phyloP scores from a whole-genome alignment of 2,329 filamentous ascomycete species.

The Myotisia sp. region DNA sequence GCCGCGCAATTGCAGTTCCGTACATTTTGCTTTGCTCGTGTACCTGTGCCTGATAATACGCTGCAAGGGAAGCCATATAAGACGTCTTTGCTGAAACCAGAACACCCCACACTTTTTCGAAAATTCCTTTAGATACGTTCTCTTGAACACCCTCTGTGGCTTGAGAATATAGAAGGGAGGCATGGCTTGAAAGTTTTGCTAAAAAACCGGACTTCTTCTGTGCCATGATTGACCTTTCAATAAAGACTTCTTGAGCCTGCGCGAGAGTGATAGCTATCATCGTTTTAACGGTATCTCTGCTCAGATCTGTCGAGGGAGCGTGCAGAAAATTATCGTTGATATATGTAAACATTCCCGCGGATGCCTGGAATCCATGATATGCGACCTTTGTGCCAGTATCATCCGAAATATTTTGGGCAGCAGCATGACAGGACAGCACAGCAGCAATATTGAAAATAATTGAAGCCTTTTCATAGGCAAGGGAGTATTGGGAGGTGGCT shows the following conservation, averaged over 20 bases:
- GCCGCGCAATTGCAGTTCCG: constrained; percentile 66
- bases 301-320: constrained; percentile 89
- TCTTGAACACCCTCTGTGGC: constrained; percentile 83
- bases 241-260: constrained; percentile 90
- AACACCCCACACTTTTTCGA: constrained; percentile 84
- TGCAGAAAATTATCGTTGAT: constrained; percentile 99
- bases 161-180: constrained; percentile 74
- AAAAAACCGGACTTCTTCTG: constrained; percentile 83
- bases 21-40: constrained; percentile 83
- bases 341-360: constrained; percentile 98
- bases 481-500: constrained; percentile 86
- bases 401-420: constrained; percentile 79
- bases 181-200: constrained; percentile 85
- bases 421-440: constrained; percentile 88
- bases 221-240: constrained; percentile 89
- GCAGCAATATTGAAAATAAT: constrained; percentile 99
- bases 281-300: constrained; percentile 87
- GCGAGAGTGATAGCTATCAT: constrained; percentile 86
- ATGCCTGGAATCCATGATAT: constrained; percentile 95
- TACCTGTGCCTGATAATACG: constrained; percentile 84
- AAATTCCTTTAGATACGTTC: constrained; percentile 77
- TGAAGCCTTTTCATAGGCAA: constrained; percentile 95
- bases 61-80: constrained; percentile 70
- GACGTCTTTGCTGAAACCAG: constrained; percentile 60
- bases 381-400: constrained; percentile 89